Base-by-base conservation (phyloP, 345 rosid species). In the Gynandropsis gynandra region DNA sequence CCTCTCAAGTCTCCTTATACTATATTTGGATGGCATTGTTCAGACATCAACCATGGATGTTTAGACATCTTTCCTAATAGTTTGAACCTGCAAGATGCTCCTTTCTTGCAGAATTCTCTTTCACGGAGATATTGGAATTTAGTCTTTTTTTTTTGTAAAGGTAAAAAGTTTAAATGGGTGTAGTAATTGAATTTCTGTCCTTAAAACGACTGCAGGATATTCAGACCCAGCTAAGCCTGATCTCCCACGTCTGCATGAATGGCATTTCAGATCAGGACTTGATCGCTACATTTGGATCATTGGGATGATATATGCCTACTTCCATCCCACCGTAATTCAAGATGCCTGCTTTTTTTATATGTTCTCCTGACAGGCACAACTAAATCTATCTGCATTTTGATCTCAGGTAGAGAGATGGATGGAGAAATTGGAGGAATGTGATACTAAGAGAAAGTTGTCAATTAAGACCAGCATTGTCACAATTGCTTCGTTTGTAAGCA, bases 191-290 rank as follows among this genome's bases (percentile, higher is more conserved):
- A 24, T 24, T 24, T 52, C 40, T 36, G 13, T 16, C 39, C 43
- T n/a, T 58, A 60, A 34, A n/a, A 33, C 45, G 19, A 44, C 4
- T 50, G 65, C 79, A 90, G 98, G 95, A 16, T 90, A 90, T 72
- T 67, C 80, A 21, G 96, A 92, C 76, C 98, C 98, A 33, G 96
- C 80, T 54, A 87, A 92, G 52, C 98, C 87, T 1, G 81, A 82
- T 57, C 82, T 92, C 18, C 74, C 89, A 40, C 78, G 76, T 49
- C 45, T 87, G 66, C 89, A 92, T 43, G 98, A 87, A 65, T 92
- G 98, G 96, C 95, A 87, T 64, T 92, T 92, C 73, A 84, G 98
- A 82, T 87, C 96, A 12, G 96, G 98, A 71, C 96, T 92, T 47
- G 96, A 92, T 64, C 96, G 96, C 73, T 92, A 92, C 61, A 82